Base-by-base conservation (phyloP, 495 filamentous ascomycete species). In the Lepidopterella palustris region DNA sequence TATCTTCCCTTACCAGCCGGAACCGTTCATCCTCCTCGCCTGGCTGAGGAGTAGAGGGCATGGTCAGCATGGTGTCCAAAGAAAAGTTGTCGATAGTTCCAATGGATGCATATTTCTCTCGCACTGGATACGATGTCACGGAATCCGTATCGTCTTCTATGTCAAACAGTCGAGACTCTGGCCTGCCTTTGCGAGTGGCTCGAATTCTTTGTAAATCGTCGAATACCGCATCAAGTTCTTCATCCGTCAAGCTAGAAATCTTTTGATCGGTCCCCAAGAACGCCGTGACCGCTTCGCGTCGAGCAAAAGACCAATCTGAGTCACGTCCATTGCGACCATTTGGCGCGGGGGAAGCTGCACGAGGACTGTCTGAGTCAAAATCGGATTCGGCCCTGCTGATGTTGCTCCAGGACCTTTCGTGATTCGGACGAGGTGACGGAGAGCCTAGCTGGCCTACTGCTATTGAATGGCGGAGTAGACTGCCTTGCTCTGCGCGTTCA, bases 51-150 rank as follows among this genome's bases (percentile, higher is more conserved):
- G 92, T 97, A 1, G 89, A 92, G 5, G 95, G 93, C 78, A 96
- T 88, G 1, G 93, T 99, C 40, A 97, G 80, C 1, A 85, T 85
- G 3, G 95, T 99, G 66, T 99, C 93, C 23, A 97, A 79, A 13
- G 95, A 97, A 68, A 97, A 93, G 71, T 96, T 96, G 70, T 99
- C 93, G 39, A 96, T 79, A 3, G 95, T 99, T 13, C 91, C 91
- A 68, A 87, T 93, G 3, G 91, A 96, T 79, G 95, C 85, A 72
- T 97, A 97, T 68, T 99, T 99, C 60, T 99, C 93, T 45, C 93
- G 80, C 27, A 92, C 78, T 1, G 89, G 87, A 71, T 90, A 95
- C 8, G 91, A 96, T 28, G 86, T 87, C 23, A 89, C 82, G 0
- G 92, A 96, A 65, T 97, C 93, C 54, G 84, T 81, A 70, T 97